Percentiles rank a stretch among this genome's conserved stretches.
These are phyloP conservation scores for Cardiosporidium cionae DNA, from an alignment of 169 alveolate genomes.

Conservation along the genomic window DNA sequence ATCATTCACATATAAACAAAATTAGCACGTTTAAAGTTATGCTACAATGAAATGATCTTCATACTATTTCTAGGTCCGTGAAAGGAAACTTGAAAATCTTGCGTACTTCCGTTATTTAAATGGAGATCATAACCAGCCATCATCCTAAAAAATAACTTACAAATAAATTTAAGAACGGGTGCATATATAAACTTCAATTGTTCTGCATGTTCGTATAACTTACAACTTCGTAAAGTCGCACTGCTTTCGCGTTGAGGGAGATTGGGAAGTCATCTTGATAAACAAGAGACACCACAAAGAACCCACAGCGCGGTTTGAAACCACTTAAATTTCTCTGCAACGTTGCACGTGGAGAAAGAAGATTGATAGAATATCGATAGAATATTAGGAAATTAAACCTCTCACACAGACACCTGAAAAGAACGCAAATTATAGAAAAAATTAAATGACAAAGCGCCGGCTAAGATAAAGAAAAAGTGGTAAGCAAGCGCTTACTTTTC, in stretches of 20 bases:
- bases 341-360: too few species aligned
- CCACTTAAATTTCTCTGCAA: too few species aligned
- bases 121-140: slow-evolving; percentile 45
- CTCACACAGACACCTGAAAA: too few species aligned
- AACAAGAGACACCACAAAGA: neutral
- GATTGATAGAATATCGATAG: too few species aligned
- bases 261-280: slow-evolving; percentile 14
- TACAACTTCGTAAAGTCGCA: slow-evolving; percentile 42
- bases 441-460: too few species aligned
- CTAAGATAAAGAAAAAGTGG: too few species aligned
- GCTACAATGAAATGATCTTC: too few species aligned
- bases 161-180: neutral
- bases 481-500: too few species aligned
- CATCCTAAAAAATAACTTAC: neutral
- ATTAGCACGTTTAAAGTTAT: too few species aligned
- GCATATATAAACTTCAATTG: neutral
- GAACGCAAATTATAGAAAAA: too few species aligned
- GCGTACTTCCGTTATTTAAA: slow-evolving; percentile 36
- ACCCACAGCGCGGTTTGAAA: neutral
- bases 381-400: too few species aligned
- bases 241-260: slow-evolving; percentile 34
- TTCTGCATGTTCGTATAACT: slow-evolving; percentile 4
- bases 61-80: slow-evolving; percentile 37
- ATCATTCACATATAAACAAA: neutral
- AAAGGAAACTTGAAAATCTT: slow-evolving; percentile 41